Base-by-base conservation (phyloP, 2,329 filamentous ascomycete species). In the Colletotrichum camelliae region DNA sequence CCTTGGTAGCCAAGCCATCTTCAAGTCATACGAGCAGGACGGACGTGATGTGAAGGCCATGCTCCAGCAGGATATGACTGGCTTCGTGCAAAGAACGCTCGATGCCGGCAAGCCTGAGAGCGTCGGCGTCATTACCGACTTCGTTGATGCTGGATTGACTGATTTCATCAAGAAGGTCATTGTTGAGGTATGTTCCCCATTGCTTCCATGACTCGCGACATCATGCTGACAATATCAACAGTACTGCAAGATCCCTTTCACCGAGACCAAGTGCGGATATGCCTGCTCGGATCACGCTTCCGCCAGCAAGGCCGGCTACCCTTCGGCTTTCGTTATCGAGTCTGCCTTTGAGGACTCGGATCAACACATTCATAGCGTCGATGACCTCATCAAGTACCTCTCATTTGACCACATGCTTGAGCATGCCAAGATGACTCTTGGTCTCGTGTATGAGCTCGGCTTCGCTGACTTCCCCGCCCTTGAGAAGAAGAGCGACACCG, bases 11-110 rank as follows among this genome's bases (percentile, higher is more conserved):
- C 96, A 98, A 84, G 96, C 94, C 70, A 94, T 98, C 83, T 98
- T 98, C 88, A 89, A 91, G 67, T 87, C 91, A 9, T 98, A 98
- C 82, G 93, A 94, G 85, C 92, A 93, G 83, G 85, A 91, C 27
- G 89, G 90, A 37, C 91, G 93, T 31, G 92, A 96, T 78, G 90
- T 98, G 84, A 97, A 96, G 87, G 96, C 96, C 39, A 98, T 98
- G 97, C 91, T 98, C 70, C 96, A 98, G 87, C 96, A 98, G 86
- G 96, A 98, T 85, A 98, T 98, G 96, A 98, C 95, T 2, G 96
- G 96, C 21, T 98, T 94, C 83, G 91, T 96, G 7, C 92, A 96
- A 83, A 93, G 93, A 81, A 98, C 96, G 0, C 86, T 97, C 24
- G 94, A 97, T 78, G 93, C 95, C 4, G 96, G 96, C 75, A 89